Evolutionary conservation across 495 filamentous ascomycete species (phyloP).

Genomic region (Podospora fimiseda): DNA sequence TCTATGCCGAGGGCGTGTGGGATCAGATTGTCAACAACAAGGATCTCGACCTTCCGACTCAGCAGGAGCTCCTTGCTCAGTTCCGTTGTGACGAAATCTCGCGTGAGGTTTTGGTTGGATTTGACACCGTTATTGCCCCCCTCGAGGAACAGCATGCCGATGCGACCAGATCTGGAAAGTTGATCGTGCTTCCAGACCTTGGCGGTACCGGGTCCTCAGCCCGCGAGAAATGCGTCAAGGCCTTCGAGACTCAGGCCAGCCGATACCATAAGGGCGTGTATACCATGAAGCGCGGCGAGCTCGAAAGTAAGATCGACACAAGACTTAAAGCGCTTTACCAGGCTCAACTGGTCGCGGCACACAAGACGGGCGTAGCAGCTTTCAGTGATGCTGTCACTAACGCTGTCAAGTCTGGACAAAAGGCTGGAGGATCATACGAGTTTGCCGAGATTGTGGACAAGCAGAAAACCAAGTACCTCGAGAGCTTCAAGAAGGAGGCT

Average conservation of each 20-base stretch:
- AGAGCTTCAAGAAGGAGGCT: slow-evolving; percentile 71
- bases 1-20: slow-evolving; percentile 92
- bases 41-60: slow-evolving; percentile 91
- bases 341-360: slow-evolving; percentile 75
- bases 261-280: slow-evolving; percentile 96
- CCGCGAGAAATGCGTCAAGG: slow-evolving; percentile 66
- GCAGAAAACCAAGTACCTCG: slow-evolving; percentile 68
- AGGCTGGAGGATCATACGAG: slow-evolving; percentile 81
- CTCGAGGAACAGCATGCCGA: slow-evolving; percentile 82
- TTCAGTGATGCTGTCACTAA: slow-evolving; percentile 78
- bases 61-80: slow-evolving; percentile 93
- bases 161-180: slow-evolving; percentile 60
- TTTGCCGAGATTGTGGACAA: slow-evolving; percentile 88
- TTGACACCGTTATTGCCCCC: slow-evolving; percentile 74
- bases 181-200: slow-evolving; percentile 65
- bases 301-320: slow-evolving; percentile 78
- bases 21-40: slow-evolving; percentile 98
- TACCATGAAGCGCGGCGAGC: slow-evolving; percentile 71
- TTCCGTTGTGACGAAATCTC: slow-evolving; percentile 97
- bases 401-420: slow-evolving; percentile 81
- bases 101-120: slow-evolving; percentile 73
- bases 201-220: slow-evolving; percentile 68
- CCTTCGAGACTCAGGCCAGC: slow-evolving; percentile 83
- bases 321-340: slow-evolving; percentile 83
- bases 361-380: slow-evolving; percentile 78